Base-by-base conservation (phyloP, 2,329 filamentous ascomycete genomes). In the Exophiala aquamarina region DNA sequence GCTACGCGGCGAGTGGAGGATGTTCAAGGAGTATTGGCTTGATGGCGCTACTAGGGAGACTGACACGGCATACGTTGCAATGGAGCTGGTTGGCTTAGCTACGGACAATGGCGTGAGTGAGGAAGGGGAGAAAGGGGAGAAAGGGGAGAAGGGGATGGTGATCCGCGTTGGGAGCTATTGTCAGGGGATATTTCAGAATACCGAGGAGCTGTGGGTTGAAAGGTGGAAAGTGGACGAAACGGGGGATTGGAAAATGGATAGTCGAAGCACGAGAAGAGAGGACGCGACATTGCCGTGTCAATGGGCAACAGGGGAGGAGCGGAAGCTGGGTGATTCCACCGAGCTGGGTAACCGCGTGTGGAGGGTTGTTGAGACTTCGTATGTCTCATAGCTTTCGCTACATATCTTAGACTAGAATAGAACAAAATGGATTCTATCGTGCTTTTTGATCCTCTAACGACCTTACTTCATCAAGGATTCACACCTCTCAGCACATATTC, bases 401-500 rank as follows among this genome's bases (percentile, higher is more conserved):
- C n/a, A n/a, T n/a, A n/a, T n/a, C n/a, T n/a, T n/a, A n/a, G n/a
- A n/a, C n/a, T n/a, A n/a, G n/a, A n/a, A n/a, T n/a, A n/a, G n/a
- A n/a, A 11, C 11, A 26, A 26, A 26, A 11, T 26, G 11, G 6
- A 26, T 26, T 11, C 23, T 26, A 26, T 6, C 23, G 11, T 6
- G 23, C 23, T 6, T 6, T 6, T 6, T 6, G 23, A 6, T 6
- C 23, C 11, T 26, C 23, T 26, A 26, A 6, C 23, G 11, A 6
- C 6, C 23, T 11, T 26, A 6, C 23, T 11, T 26, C 23, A 26
- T 26, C 23, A n/a, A n/a, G n/a, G 23, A 26, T 26, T 14, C 32
- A 34, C 6, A 14, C 41, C 41, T 17, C 67, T 61, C 7, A 72
- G 59, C 38, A 72, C 58, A 44, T 72, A 66, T 8, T 66, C 66